Base-by-base conservation (phyloP, 768 basidiomycete genomes). In the Sporobolomyces phaffii region DNA sequence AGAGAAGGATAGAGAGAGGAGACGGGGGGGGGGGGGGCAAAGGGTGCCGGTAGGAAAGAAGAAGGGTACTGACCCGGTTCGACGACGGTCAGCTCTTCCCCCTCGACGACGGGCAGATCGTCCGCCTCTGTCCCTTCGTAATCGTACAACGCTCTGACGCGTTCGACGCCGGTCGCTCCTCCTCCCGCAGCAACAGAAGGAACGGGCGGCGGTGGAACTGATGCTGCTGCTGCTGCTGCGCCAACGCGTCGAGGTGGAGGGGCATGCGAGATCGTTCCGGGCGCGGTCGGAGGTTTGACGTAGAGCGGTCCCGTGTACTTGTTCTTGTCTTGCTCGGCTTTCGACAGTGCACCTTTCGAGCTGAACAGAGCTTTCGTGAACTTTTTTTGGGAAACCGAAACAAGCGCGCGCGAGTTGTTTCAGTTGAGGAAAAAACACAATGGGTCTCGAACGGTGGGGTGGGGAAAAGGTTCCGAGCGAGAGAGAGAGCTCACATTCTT, bases 91-190 rank as follows among this genome's bases (percentile, higher is more conserved):
- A 67, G 34, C 34, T 62, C 53, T n/a, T 67, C 65, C 3, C 60
- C 60, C 28, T 67, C 65, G 1, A 22, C 9, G 5, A 45, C 45
- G 4, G 65, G 60, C 48, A 67, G 22, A n/a, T 67, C 65, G 14
- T 67, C 53, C 13, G 31, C 20, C 22, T 41, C 60, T 1, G n/a
- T 14, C 5, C 65, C 65, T 20, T 58, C 65, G 28, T 62, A 67
- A 49, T 67, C 65, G 33, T 67, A 67, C 47, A 57, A 15, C 10
- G 54, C 54, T 20, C 43, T 43, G 20, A 65, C 64, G 5, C 24
- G 18, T 15, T 57, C 47, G 9, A 44, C 51, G 2, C 22, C 47
- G 4, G 28, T 11, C 9, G 3, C 38, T 13, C 28, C 31, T 13
- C 22, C 2, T 22, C n/a, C n/a, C n/a, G n/a, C n/a, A n/a, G n/a